Evolutionary conservation across 805 yeast genomes (phyloP).

Genomic region (Metschnikowia similis): DNA sequence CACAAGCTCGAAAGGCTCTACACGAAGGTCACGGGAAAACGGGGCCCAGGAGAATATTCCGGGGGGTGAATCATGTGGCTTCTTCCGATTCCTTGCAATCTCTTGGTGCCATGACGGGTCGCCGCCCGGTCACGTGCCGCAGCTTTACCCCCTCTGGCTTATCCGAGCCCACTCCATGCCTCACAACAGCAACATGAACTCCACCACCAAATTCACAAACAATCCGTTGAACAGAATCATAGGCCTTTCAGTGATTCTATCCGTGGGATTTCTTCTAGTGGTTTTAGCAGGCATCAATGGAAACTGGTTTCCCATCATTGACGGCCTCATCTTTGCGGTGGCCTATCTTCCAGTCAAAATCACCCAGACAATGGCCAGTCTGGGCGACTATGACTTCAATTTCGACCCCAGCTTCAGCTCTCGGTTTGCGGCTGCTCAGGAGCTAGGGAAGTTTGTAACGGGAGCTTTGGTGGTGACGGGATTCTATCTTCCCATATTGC

Average conservation of each 20-base stretch:
- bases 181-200: conserved; percentile 12
- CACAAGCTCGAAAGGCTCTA: no score
- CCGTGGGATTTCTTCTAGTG: conserved; percentile 85
- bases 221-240: conserved; percentile 76
- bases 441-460: conserved; percentile 73
- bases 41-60: no score
- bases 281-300: conserved; percentile 83
- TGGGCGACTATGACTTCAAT: conserved; percentile 40
- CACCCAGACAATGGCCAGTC: conserved; percentile 27
- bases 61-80: no score
- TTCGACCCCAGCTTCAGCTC: conserved; percentile 30
- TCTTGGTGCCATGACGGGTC: background rate
- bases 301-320: conserved; percentile 87
- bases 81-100: no score
- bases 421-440: conserved; percentile 44
- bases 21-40: no score
- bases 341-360: conserved; percentile 39
- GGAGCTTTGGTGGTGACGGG: conserved; percentile 77
- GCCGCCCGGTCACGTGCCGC: background rate
- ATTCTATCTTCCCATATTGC: conserved; percentile 63
- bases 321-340: conserved; percentile 41
- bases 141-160: background rate
- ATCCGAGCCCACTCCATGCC: background rate
- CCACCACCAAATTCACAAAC: conserved; percentile 12
- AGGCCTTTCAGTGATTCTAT: conserved; percentile 69